phyloP scores from a whole-genome alignment of 2,329 filamentous ascomycete genomes.

The Aspergillus sp. region DNA sequence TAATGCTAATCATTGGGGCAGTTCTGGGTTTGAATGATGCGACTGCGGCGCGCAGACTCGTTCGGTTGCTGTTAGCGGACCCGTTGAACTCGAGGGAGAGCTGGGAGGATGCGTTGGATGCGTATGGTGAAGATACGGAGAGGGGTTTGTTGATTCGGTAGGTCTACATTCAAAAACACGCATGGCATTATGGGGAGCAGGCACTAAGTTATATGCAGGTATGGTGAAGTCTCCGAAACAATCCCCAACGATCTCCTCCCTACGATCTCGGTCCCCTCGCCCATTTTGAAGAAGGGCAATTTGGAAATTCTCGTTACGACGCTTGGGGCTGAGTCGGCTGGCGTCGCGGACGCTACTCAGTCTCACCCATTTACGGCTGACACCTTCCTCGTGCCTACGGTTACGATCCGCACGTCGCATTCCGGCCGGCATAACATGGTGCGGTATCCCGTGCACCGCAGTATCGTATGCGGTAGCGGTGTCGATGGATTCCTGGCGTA shows the following conservation, averaged over 20 bases:
- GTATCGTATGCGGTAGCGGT: conserved; percentile 72
- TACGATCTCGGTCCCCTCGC: conserved; percentile 59
- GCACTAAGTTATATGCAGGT: conserved; percentile 39
- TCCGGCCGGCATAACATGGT: conserved; percentile 67
- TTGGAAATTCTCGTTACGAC: conserved; percentile 63
- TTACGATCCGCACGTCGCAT: conserved; percentile 68
- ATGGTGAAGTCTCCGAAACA: conserved; percentile 55
- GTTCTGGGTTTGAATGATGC: conserved; percentile 56
- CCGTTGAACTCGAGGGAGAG: conserved; percentile 62
- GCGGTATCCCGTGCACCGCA: conserved; percentile 80
- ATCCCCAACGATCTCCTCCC: conserved; percentile 55
- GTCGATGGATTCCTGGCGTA: conserved; percentile 62
- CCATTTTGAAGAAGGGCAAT: conserved; percentile 56
- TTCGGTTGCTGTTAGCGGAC: conserved; percentile 70
- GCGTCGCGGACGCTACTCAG: conserved; percentile 50
- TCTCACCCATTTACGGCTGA: conserved; percentile 51
- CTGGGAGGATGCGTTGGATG: conserved; percentile 67
- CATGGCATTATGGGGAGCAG: too few relatives aligned
- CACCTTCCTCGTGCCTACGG: conserved; percentile 70
- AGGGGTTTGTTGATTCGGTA: conserved; percentile 67
- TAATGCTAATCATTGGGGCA: conserved; percentile 22
- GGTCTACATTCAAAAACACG: conserved; percentile 11
- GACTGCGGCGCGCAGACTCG: conserved; percentile 58
- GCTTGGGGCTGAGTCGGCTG: conserved; percentile 48
- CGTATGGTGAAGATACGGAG: conserved; percentile 48